Conservation (phyloP, 371 early-diverging fungal genomes). For the Syncephalastrum sp. region DNA sequence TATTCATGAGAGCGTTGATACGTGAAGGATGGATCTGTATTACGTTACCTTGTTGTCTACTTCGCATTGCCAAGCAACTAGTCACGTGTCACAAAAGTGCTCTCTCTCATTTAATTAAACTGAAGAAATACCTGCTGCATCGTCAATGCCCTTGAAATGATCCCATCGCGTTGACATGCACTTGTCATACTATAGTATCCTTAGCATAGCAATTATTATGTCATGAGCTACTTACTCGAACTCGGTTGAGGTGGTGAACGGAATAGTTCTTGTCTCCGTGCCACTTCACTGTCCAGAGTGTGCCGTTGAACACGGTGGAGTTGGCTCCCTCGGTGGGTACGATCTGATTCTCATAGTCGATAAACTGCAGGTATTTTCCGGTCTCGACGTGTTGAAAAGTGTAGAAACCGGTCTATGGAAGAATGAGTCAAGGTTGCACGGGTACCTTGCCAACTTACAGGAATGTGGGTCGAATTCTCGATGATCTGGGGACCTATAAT, state of each 20-base stretch:
- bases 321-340: conserved; percentile 30
- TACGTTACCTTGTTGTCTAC: conserved; percentile 19
- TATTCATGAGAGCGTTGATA: too few species aligned
- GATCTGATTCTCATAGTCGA: conserved; percentile 26
- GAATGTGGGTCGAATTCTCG: conserved; percentile 30
- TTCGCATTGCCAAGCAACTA: conserved; percentile 28
- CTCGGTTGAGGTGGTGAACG: conserved; percentile 28
- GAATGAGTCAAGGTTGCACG: background rate
- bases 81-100: background rate
- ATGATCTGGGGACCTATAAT: conserved; percentile 27
- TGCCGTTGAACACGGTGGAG: conserved; percentile 30
- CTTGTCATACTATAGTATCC: conserved; percentile 21
- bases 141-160: conserved; percentile 25
- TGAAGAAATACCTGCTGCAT: conserved; percentile 31
- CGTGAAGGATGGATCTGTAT: too few species aligned
- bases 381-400: conserved; percentile 30
- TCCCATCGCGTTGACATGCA: conserved; percentile 38
- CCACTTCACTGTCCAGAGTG: conserved; percentile 34
- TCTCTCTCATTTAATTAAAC: background rate
- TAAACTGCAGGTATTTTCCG: conserved; percentile 32
- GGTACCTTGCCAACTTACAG: conserved; percentile 11
- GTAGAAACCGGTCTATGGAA: conserved; percentile 30
- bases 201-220: background rate
- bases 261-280: conserved; percentile 34
- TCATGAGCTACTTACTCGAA: conserved; percentile 6